Percentiles rank a stretch among this genome's conserved stretches.
Conservation (phyloP, 2,329 filamentous ascomycete genomes). For the Drechmeria coniospora region DNA sequence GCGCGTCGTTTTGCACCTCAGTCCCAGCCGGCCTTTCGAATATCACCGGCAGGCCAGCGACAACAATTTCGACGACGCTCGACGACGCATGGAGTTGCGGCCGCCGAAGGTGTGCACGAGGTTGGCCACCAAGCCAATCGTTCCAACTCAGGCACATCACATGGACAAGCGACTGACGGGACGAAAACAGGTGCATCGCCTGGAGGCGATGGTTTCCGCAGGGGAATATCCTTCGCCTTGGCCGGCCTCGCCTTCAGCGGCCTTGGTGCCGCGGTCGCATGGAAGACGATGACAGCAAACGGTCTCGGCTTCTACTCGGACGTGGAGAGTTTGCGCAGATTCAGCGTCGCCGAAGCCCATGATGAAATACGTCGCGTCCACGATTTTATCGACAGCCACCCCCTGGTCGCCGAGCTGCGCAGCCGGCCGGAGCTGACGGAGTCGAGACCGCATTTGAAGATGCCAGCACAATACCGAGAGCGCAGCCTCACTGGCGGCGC, state of each 20-base stretch:
- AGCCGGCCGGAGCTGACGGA: slow-evolving; percentile 52
- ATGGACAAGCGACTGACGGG: too few relatives aligned
- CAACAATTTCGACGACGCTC: too few relatives aligned
- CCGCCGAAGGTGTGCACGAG: too few relatives aligned
- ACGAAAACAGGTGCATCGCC: not conserved
- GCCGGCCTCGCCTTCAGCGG: slow-evolving; percentile 15
- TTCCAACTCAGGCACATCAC: too few relatives aligned
- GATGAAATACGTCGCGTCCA: slow-evolving; percentile 47
- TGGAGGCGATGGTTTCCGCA: slow-evolving; percentile 6
- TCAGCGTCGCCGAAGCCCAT: slow-evolving; percentile 32
- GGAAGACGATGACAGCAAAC: slow-evolving; percentile 18
- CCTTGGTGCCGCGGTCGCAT: slow-evolving; percentile 18
- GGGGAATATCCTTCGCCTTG: slow-evolving; percentile 11
- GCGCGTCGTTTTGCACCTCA: slow-evolving; percentile 11
- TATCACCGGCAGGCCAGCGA: too few relatives aligned
- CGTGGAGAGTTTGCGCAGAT: slow-evolving; percentile 57
- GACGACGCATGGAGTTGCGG: too few relatives aligned
- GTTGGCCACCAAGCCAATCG: too few relatives aligned
- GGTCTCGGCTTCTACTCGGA: slow-evolving; percentile 34
- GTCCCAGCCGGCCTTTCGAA: too few relatives aligned
- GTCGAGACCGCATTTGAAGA: slow-evolving; percentile 74
- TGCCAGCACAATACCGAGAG: slow-evolving; percentile 51
- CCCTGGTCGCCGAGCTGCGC: slow-evolving; percentile 56
- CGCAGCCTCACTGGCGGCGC: slow-evolving; percentile 75
- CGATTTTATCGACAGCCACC: slow-evolving; percentile 57